Percentiles rank a stretch among this genome's conserved stretches.
Evolutionary conservation across 2,329 filamentous ascomycete species (phyloP).

Genomic region (Ceratocystis papillata): DNA sequence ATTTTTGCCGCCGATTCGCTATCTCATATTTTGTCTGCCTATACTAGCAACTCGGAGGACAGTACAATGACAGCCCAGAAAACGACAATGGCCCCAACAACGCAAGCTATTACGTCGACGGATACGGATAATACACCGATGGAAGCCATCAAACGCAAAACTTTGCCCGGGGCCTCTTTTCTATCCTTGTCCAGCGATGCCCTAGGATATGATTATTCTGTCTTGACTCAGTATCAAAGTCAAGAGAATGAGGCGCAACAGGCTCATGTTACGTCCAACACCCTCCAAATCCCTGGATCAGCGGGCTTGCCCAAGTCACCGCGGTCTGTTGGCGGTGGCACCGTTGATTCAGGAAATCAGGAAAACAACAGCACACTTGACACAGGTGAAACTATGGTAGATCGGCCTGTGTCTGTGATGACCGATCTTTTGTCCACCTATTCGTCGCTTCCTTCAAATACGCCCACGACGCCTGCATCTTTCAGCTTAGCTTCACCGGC

Average conservation of each 20-base stretch:
- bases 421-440: slow-evolving; percentile 26
- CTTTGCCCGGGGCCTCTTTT: not conserved
- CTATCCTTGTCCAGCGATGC: not conserved
- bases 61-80: not conserved
- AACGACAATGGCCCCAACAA: not conserved
- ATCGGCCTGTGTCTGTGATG: slow-evolving; percentile 22
- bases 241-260: slow-evolving; percentile 21
- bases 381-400: slow-evolving; percentile 26
- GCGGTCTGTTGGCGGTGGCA: not conserved
- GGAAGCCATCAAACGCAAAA: slow-evolving; percentile 24
- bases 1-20: slow-evolving; percentile 38
- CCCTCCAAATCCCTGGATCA: slow-evolving; percentile 16
- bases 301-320: slow-evolving; percentile 8
- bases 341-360: slow-evolving; percentile 4
- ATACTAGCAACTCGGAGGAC: slow-evolving; percentile 40
- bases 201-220: slow-evolving; percentile 19
- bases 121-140: slow-evolving; percentile 26
- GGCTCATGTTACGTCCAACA: slow-evolving; percentile 18
- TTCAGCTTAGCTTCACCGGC: slow-evolving; percentile 12
- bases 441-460: slow-evolving; percentile 28
- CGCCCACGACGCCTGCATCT: slow-evolving; percentile 24
- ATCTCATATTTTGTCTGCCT: slow-evolving; percentile 46
- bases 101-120: slow-evolving; percentile 24
- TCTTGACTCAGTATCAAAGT: slow-evolving; percentile 19
- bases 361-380: slow-evolving; percentile 26